Base-by-base conservation (phyloP, 2,329 filamentous ascomycete species). In the Fusarium sp. region DNA sequence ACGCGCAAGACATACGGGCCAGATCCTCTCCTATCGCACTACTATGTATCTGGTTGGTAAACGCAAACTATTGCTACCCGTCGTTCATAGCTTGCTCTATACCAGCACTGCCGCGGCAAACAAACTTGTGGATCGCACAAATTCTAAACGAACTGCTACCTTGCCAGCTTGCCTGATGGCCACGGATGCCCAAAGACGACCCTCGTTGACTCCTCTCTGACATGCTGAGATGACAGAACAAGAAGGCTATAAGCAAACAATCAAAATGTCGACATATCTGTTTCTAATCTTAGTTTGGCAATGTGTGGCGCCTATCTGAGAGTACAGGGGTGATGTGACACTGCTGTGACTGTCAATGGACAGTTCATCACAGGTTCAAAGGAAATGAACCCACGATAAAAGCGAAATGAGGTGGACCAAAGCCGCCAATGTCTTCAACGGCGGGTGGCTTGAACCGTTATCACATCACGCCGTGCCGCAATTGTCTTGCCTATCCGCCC, bases 341-440 rank as follows among this genome's bases (percentile, higher is more conserved):
- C 59, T 46, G 61, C 45, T 59, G 51, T 61, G 62, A 59, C 63
- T 61, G 53, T 55, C 56, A 58, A 55, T 51, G 40, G 55, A 27
- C 57, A 47, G 48, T 54, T 58, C 63, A 64, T 70, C 57, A 69
- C 58, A 69, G 59, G 59, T 58, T 47, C 29, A 29, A 24, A 69
- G 72, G 74, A 76, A 76, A 76, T 76, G 74, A 76, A 73, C 44
- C 47, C 48, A 65, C 62, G 32, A 65, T 52, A 48, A 64, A 67
- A 67, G 67, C 71, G 73, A 76, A 74, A 76, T 76, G 73, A 76
- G 65, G 58, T 67, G 64, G 65, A 52, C 52, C 59, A 67, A 52
- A 67, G 57, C 44, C 46, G 40, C 53, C 51, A 45, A 34, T 44
- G 40, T 56, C 55, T 57, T 71, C 60, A 61, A 57, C 49, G 24